phyloP scores from a whole-genome alignment of 179 eudicot genomes.

The Corrigiola litoralis region DNA sequence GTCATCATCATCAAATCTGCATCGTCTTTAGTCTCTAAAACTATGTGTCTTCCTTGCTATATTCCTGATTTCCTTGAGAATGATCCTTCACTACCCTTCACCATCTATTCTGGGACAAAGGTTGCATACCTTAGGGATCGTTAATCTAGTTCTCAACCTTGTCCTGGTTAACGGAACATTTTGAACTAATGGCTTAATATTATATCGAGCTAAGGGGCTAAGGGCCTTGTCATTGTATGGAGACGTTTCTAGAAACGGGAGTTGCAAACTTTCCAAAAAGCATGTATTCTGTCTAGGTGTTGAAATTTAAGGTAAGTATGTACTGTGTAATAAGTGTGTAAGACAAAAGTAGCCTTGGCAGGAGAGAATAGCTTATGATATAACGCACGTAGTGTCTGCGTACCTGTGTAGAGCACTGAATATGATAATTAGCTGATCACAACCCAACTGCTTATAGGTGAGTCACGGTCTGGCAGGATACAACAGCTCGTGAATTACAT shows the following conservation, averaged over 20 bases:
- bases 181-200: neutral
- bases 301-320: neutral
- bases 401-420: neutral
- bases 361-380: conserved; percentile 8
- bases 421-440: neutral
- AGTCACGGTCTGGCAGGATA: conserved; percentile 52
- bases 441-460: conserved; percentile 38
- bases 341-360: neutral
- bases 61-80: conserved; percentile 1
- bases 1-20: neutral
- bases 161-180: neutral
- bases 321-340: neutral
- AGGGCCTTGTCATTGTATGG: conserved; percentile 1
- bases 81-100: neutral
- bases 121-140: neutral
- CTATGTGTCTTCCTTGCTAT: neutral
- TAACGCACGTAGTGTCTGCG: neutral
- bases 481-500: conserved; percentile 77
- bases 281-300: neutral
- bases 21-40: neutral
- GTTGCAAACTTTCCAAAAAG: neutral
- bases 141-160: neutral
- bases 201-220: conserved; percentile 9
- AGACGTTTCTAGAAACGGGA: neutral
- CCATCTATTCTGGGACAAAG: neutral